Base-by-base conservation (phyloP, 225 moss, liverwort and hornwort genomes). In the Asterella californica region DNA sequence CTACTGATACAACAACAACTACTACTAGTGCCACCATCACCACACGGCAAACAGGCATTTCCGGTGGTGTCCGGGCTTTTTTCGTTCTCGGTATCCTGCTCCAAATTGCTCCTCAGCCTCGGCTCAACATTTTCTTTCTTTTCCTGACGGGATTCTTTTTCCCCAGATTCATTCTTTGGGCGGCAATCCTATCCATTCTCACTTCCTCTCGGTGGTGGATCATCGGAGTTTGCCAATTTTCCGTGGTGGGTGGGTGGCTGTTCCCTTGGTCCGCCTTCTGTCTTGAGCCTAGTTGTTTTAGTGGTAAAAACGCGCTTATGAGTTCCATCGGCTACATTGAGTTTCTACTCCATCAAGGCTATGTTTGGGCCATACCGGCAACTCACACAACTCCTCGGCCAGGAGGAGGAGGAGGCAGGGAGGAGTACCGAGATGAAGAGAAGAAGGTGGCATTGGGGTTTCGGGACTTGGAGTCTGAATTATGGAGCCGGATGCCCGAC, bases 251-350 rank as follows among this genome's bases (percentile, higher is more conserved):
- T 46, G 46, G 24, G 46, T 71, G 71, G 71, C 46, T 47, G 15
- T 36, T 75, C 7, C 33, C 34, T 36, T 17, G 36, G 6, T 36
- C 53, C 27, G 4, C 74, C 10, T 54, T 9, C 18, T 53, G 32
- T 46, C 9, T 57, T 10, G 75, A 34, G n/a, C 6, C 27, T n/a
- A 42, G 33, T 38, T 3, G 45, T 19, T 67, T 17, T 32, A 67
- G 67, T 1, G 55, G 46, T 5, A 48, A 47, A 45, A 32, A 24
- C 32, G 46, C n/a, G 64, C 78, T 78, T 19, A 78, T 78, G 78
- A 78, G 66, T 65, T 78, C 78, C 30, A 67, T 78, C 47, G 30
- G 66, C 27, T 78, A 66, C 78, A 27, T 78, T n/a, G 78, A 78
- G 64, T 67, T 48, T 27, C 47, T 78, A 10, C 46, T 78, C 38